Percentiles rank a stretch among this genome's conserved stretches.
These are phyloP conservation scores for Pseudocercospora musae DNA, from an alignment of 2,329 filamentous ascomycete species.

Conservation along the genomic window DNA sequence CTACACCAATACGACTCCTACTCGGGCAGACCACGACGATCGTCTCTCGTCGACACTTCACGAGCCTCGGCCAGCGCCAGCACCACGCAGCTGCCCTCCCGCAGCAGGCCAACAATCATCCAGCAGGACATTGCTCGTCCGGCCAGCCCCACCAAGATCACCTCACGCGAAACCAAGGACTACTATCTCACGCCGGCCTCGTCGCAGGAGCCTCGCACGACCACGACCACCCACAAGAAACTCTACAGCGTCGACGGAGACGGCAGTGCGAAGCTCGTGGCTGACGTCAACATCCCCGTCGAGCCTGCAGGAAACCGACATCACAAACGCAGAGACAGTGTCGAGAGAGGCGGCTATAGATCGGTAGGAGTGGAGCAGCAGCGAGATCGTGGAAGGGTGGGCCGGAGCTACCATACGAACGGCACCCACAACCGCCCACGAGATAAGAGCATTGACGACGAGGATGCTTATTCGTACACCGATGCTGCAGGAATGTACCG, in stretches of 20 bases:
- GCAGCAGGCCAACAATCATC: constrained; percentile 35
- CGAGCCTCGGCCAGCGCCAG: constrained; percentile 29
- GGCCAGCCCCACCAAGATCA: constrained; percentile 41
- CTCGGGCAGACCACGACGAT: constrained; percentile 45
- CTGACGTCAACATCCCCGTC: constrained; percentile 38
- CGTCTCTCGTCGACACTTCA: constrained; percentile 41
- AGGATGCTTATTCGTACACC: constrained; percentile 49
- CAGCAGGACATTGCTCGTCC: constrained; percentile 36
- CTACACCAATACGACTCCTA: constrained; percentile 43
- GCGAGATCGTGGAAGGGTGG: constrained; percentile 28
- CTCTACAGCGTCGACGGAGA: constrained; percentile 50
- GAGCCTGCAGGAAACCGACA: constrained; percentile 40
- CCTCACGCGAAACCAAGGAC: constrained; percentile 34
- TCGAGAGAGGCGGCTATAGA: constrained; percentile 30
- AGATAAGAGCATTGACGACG: constrained; percentile 37
- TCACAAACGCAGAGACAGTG: constrained; percentile 33
- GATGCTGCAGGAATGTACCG: constrained; percentile 50
- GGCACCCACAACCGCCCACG: constrained; percentile 22
- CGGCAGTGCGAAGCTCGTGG: constrained; percentile 37
- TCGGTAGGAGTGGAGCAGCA: constrained; percentile 20
- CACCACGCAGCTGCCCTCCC: constrained; percentile 29
- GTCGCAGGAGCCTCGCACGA: constrained; percentile 28
- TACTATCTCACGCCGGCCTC: constrained; percentile 40
- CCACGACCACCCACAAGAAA: constrained; percentile 44
- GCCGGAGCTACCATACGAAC: constrained; percentile 31